Evolutionary conservation across 306 rosid genomes (phyloP).

Genomic region (Gastrolobium bilobum): DNA sequence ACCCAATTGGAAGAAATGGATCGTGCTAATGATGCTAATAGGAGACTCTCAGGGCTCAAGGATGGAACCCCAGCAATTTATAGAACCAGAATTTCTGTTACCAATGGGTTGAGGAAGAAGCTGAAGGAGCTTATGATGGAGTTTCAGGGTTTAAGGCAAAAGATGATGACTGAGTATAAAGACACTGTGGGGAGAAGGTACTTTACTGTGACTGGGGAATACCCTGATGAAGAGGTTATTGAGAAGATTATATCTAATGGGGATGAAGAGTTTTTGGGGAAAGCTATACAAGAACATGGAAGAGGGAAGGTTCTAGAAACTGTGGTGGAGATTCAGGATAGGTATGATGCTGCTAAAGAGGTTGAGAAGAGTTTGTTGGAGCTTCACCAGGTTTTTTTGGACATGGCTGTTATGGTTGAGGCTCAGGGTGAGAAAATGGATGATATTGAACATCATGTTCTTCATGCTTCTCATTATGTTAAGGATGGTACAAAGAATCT

Average conservation of each 20-base stretch:
- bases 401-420: slow-evolving; percentile 97
- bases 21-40: slow-evolving; percentile 70
- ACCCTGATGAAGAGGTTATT: slow-evolving; percentile 78
- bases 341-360: slow-evolving; percentile 80
- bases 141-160: slow-evolving; percentile 79
- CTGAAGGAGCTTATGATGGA: slow-evolving; percentile 92
- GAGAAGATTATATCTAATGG: slow-evolving; percentile 83
- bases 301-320: slow-evolving; percentile 86
- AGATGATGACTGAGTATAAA: slow-evolving; percentile 83
- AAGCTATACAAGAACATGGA: slow-evolving; percentile 77
- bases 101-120: slow-evolving; percentile 78
- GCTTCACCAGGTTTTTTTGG: slow-evolving; percentile 85
- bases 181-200: slow-evolving; percentile 85
- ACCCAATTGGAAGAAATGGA: slow-evolving; percentile 83
- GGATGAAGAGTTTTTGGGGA: slow-evolving; percentile 64
- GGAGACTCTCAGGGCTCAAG: slow-evolving; percentile 69
- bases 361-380: slow-evolving; percentile 83
- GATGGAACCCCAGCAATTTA: slow-evolving; percentile 71
- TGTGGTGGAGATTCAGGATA: slow-evolving; percentile 87
- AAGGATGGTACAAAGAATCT: slow-evolving; percentile 77
- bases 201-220: slow-evolving; percentile 82
- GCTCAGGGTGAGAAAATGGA: slow-evolving; percentile 96
- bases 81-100: slow-evolving; percentile 78
- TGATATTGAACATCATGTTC: slow-evolving; percentile 86
- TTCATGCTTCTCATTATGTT: slow-evolving; percentile 78